These are phyloP conservation scores for Phoma sp. DNA, from an alignment of 2,329 filamentous ascomycete species.

Conservation along the genomic window DNA sequence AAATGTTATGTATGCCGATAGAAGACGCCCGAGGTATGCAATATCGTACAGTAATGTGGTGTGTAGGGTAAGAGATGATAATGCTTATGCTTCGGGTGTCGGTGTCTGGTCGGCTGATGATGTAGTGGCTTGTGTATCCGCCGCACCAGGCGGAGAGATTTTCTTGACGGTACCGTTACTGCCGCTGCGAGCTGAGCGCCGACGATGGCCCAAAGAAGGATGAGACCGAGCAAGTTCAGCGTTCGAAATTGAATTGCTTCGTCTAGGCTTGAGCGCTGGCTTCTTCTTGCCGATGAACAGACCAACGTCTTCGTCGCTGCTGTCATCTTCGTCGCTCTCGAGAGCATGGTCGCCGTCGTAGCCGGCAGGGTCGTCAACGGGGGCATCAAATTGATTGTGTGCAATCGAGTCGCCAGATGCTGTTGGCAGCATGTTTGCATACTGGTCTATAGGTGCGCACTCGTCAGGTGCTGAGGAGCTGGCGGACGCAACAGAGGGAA, in stretches of 20 bases:
- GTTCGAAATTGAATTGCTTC: conserved; percentile 48
- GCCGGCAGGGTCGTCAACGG: conserved; percentile 43
- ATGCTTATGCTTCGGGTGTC: conserved; percentile 6
- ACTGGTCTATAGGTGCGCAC: conserved; percentile 26
- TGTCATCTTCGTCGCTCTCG: conserved; percentile 51
- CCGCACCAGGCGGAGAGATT: conserved; percentile 39
- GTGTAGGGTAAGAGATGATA: background rate
- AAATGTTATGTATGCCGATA: conserved; percentile 1
- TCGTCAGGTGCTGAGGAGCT: conserved; percentile 53
- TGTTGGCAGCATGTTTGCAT: conserved; percentile 28
- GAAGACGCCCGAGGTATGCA: conserved; percentile 14
- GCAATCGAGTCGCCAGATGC: conserved; percentile 47
- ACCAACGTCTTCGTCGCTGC: conserved; percentile 50
- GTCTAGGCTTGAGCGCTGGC: conserved; percentile 30
- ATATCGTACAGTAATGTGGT: conserved; percentile 12
- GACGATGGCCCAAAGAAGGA: conserved; percentile 31
- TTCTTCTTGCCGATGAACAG: conserved; percentile 50
- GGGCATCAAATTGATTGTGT: conserved; percentile 34
- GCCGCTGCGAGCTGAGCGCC: conserved; percentile 54
- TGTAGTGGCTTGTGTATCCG: background rate
- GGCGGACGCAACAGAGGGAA: conserved; percentile 58
- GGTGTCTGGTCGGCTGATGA: conserved; percentile 3
- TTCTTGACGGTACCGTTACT: conserved; percentile 60
- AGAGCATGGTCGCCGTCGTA: conserved; percentile 50
- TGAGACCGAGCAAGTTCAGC: conserved; percentile 43